phyloP scores from a whole-genome alignment of 2,329 filamentous ascomycete genomes.

The Drechslerella dactyloides region DNA sequence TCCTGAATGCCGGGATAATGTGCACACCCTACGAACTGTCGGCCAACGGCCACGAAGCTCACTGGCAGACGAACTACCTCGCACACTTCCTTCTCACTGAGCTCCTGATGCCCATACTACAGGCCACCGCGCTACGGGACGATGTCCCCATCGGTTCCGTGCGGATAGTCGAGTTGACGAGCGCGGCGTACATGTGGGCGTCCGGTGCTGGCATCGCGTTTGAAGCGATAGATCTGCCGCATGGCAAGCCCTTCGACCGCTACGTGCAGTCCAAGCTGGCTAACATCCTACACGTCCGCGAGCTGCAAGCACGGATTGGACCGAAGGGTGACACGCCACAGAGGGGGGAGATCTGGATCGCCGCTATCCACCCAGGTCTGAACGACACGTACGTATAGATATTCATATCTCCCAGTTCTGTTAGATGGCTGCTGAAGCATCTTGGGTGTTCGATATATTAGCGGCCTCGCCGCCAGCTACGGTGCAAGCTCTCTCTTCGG shows the following conservation, averaged over 20 bases:
- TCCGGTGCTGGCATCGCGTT: constrained; percentile 59
- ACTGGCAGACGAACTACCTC: constrained; percentile 63
- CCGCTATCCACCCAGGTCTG: constrained; percentile 59
- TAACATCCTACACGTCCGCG: constrained; percentile 60
- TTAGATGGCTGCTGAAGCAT: neutral
- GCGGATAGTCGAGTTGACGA: constrained; percentile 60
- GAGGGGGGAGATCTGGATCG: constrained; percentile 58
- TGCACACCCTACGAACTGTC: constrained; percentile 36
- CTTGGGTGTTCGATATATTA: neutral
- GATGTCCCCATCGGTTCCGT: constrained; percentile 54
- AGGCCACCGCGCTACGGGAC: constrained; percentile 56
- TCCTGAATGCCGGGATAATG: constrained; percentile 48
- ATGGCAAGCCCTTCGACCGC: constrained; percentile 55
- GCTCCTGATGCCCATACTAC: constrained; percentile 60
- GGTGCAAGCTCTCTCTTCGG: constrained; percentile 18
- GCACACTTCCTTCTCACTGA: constrained; percentile 62
- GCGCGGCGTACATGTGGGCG: constrained; percentile 57
- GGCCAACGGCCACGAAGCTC: constrained; percentile 56
- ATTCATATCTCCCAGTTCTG: neutral
- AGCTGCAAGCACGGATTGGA: constrained; percentile 57
- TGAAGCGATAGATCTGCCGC: constrained; percentile 59
- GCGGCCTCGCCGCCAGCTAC: constrained; percentile 21
- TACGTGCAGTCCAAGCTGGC: constrained; percentile 63
- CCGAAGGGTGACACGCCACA: constrained; percentile 55
- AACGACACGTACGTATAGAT: constrained; percentile 56